A percentile compares a stretch with the other conserved stretches of the same genome.
Evolutionary conservation across 176 grass and related monocot species (phyloP).

Genomic region (maize (Zea mays)): Zm-B73-REFERENCE-NAM-5.0 NC_050101.1:132877501-132878000

Average conservation of each 20-base stretch:
- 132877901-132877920: not conserved
- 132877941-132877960: slow-evolving; percentile 12
- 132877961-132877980: slow-evolving; percentile 18
- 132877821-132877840: slow-evolving; percentile 17
- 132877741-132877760: slow-evolving; percentile 2
- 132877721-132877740: not conserved
- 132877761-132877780: slow-evolving; percentile 13
- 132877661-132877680: slow-evolving; percentile 21
- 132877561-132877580: slow-evolving; percentile 75
- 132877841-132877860: slow-evolving; percentile 9
- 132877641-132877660: slow-evolving; percentile 1
- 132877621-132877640: slow-evolving; percentile 18
- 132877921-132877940: slow-evolving; percentile 20
- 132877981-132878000: slow-evolving; percentile 29
- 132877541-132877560: slow-evolving; percentile 75
- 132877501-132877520: slow-evolving; percentile 44
- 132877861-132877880: slow-evolving; percentile 8
- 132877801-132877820: not conserved
- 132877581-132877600: slow-evolving; percentile 42
- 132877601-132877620: slow-evolving; percentile 3
- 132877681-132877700: not conserved
- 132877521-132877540: slow-evolving; percentile 50
- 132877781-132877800: not conserved
- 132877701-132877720: slow-evolving; percentile 8
- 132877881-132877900: not conserved